A percentile compares a stretch with the other conserved stretches of the same genome.
phyloP scores from a whole-genome alignment of 2,329 filamentous ascomycete genomes.

The Botryotinia convoluta region DNA sequence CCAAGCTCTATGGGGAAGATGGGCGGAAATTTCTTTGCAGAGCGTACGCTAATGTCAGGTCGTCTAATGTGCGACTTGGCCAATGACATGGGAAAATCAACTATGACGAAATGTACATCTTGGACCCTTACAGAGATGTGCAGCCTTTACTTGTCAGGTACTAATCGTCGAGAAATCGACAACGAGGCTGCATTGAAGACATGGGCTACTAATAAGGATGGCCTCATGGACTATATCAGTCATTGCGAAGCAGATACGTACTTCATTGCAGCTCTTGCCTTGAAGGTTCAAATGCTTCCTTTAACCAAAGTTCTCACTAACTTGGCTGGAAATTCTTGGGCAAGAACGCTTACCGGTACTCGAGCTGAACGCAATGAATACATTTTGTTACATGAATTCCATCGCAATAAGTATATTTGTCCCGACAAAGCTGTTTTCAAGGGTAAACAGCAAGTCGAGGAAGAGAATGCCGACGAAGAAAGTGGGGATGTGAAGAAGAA shows the following conservation, averaged over 20 bases:
- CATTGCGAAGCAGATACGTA: conserved; percentile 96
- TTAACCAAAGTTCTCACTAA: conserved; percentile 95
- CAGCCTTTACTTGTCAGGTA: conserved; percentile 74
- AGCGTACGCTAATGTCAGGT: conserved; percentile 84
- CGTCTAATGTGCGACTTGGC: conserved; percentile 89
- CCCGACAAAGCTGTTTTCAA: conserved; percentile 89
- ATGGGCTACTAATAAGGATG: conserved; percentile 80
- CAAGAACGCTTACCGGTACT: conserved; percentile 89
- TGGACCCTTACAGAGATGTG: conserved; percentile 99
- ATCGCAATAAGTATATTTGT: conserved; percentile 96
- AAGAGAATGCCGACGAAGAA: conserved; percentile 68
- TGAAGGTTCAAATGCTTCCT: conserved; percentile 88
- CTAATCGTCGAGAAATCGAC: conserved; percentile 73
- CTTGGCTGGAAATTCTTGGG: conserved; percentile 96
- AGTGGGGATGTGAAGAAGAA: conserved; percentile 86
- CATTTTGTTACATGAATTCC: conserved; percentile 95
- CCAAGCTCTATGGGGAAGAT: conserved; percentile 81
- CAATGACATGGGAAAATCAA: conserved; percentile 95
- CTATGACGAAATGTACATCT: conserved; percentile 95
- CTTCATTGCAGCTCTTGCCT: conserved; percentile 85
- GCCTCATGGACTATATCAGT: conserved; percentile 87
- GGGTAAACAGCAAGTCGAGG: conserved; percentile 68
- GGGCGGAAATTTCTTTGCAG: conserved; percentile 87
- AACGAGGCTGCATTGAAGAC: conserved; percentile 82
- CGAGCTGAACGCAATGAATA: conserved; percentile 98